A percentile compares a stretch with the other conserved stretches of the same genome.
Conservation (phyloP, 148 eudicot species). For the Rhododendron griersonianum region DNA sequence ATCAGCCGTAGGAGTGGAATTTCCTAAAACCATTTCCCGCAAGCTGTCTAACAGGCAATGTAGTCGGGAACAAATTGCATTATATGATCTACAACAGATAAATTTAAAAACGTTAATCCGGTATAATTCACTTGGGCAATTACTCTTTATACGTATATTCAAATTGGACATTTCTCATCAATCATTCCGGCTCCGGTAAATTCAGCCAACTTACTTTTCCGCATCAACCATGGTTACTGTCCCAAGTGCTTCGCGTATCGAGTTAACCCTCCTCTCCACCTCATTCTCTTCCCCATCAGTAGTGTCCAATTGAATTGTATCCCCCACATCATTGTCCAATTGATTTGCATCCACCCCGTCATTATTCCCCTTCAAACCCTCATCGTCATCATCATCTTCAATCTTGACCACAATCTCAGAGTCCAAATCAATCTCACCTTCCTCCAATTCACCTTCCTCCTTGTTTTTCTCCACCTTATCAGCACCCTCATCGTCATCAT, state of each 20-base stretch:
- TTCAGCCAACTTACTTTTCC: constrained; percentile 46
- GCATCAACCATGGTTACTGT: constrained; percentile 45
- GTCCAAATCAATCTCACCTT: constrained; percentile 85
- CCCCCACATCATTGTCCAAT: constrained; percentile 19
- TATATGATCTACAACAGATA: constrained; percentile 52
- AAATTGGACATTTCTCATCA: neutral
- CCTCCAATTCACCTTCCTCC: constrained; percentile 92
- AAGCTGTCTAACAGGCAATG: constrained; percentile 44
- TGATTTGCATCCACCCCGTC: constrained; percentile 7
- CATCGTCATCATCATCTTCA: neutral
- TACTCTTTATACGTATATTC: neutral
- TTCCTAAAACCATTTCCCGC: constrained; percentile 41
- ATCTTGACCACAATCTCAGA: constrained; percentile 22
- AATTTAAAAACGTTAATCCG: constrained; percentile 14
- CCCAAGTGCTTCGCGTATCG: constrained; percentile 52
- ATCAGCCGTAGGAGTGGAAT: constrained; percentile 46
- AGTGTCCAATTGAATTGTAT: constrained; percentile 19
- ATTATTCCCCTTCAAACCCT: constrained; percentile 9
- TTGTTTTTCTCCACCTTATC: constrained; percentile 22
- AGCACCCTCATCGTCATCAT: constrained; percentile 3
- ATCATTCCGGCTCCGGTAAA: neutral
- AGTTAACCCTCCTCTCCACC: constrained; percentile 45
- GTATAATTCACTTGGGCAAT: neutral
- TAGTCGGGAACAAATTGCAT: constrained; percentile 47
- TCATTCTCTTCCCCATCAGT: constrained; percentile 26